These are phyloP conservation scores for Moniliophthora roreri DNA, from an alignment of 1,284 basidiomycete species.

Conservation along the genomic window DNA sequence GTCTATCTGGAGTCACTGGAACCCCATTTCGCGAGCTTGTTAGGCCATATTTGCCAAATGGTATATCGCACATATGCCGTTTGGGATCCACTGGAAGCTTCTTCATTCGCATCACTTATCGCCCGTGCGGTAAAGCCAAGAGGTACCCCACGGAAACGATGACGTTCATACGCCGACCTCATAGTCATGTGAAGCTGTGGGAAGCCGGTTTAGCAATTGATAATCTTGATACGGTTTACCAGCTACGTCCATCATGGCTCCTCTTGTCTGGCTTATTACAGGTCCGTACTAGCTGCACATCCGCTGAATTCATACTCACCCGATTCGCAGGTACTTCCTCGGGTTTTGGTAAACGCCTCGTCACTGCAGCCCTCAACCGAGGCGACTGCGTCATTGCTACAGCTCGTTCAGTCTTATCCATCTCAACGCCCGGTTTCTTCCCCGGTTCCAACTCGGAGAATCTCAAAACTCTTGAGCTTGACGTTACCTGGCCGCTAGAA, in stretches of 20 bases:
- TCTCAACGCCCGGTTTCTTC: constrained; percentile 14
- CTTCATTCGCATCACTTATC: no score
- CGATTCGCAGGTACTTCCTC: not conserved
- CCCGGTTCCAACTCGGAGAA: constrained; percentile 23
- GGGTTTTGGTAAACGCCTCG: constrained; percentile 3
- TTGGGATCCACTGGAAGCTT: no score
- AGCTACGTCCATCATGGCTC: not conserved
- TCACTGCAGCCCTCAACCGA: constrained; percentile 9
- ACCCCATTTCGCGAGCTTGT: no score
- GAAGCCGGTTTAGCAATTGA: no score
- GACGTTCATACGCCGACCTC: no score
- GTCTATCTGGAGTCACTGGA: no score
- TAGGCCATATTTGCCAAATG: no score
- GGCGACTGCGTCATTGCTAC: constrained; percentile 14
- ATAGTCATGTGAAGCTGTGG: no score
- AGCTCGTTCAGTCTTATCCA: constrained; percentile 1
- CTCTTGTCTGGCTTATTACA: not conserved
- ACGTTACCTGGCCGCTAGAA: constrained; percentile 39
- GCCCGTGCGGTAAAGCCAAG: no score
- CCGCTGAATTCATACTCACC: not conserved
- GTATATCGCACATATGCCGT: no score
- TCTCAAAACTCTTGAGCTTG: constrained; percentile 39
- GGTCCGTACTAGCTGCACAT: not conserved
- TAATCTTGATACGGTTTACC: not conserved
- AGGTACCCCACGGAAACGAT: no score